These are phyloP conservation scores for Cyberlindnera sargentensis DNA, from an alignment of 805 yeast genomes.

Conservation along the genomic window DNA sequence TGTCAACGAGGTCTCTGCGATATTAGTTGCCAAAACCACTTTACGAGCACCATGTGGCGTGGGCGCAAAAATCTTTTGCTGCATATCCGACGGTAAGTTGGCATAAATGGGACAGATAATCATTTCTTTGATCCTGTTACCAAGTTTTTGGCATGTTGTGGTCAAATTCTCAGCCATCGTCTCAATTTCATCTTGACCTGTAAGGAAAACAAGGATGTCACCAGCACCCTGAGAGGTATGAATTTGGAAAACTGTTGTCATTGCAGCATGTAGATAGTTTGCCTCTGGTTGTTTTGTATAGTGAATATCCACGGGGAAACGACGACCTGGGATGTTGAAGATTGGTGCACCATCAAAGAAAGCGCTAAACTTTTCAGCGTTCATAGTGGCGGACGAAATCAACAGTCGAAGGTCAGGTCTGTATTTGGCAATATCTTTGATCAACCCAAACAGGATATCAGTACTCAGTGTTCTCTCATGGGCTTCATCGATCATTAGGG, in stretches of 20 bases:
- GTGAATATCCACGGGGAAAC: slow-evolving; percentile 84
- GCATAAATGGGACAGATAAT: slow-evolving; percentile 86
- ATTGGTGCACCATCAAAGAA: slow-evolving; percentile 84
- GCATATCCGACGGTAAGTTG: slow-evolving; percentile 80
- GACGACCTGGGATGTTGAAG: slow-evolving; percentile 83
- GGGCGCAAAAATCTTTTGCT: slow-evolving; percentile 75
- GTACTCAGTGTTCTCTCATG: slow-evolving; percentile 95
- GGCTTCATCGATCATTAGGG: slow-evolving; percentile 92
- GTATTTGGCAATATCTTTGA: slow-evolving; percentile 58
- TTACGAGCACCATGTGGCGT: slow-evolving; percentile 77
- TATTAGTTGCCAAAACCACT: slow-evolving; percentile 90
- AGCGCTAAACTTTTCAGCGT: slow-evolving; percentile 77
- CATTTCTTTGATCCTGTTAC: slow-evolving; percentile 44
- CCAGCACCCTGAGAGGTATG: slow-evolving; percentile 69
- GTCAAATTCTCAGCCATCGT: slow-evolving; percentile 61
- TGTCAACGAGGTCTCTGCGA: slow-evolving; percentile 95
- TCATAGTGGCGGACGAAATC: slow-evolving; percentile 92
- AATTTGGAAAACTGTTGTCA: slow-evolving; percentile 81
- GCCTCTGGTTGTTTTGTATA: slow-evolving; percentile 86
- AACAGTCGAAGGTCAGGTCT: slow-evolving; percentile 69
- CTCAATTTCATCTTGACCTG: slow-evolving; percentile 97
- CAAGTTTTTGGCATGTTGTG: slow-evolving; percentile 60
- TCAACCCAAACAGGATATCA: slow-evolving; percentile 70
- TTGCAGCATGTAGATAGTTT: slow-evolving; percentile 83
- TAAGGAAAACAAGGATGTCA: slow-evolving; percentile 83